Conservation (phyloP, 2,329 filamentous ascomycete species). For the Cercospora nicotianae region DNA sequence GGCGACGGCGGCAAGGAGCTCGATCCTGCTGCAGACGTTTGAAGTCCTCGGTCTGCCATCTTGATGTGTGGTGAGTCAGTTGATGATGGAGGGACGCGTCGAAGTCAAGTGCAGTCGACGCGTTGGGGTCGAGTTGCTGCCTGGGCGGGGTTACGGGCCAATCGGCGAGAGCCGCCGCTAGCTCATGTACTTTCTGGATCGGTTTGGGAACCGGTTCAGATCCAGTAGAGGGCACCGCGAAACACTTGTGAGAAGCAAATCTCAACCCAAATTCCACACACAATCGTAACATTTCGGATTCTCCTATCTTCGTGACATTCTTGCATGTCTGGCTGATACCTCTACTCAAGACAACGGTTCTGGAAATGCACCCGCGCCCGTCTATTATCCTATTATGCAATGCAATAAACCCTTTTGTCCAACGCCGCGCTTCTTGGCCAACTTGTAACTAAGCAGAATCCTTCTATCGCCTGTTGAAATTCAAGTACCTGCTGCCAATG, state of each 20-base stretch:
- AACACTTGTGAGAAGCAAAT: not conserved
- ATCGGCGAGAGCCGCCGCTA: conserved; percentile 4
- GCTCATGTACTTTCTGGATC: not conserved
- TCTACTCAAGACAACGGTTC: not conserved
- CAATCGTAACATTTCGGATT: not conserved
- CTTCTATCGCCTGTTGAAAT: conserved; percentile 45
- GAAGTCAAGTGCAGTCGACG: not conserved
- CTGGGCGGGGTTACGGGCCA: not conserved
- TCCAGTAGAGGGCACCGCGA: not conserved
- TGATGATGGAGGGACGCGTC: not conserved
- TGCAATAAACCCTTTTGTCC: not conserved
- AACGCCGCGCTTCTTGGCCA: not conserved
- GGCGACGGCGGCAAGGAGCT: not conserved
- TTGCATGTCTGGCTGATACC: not conserved
- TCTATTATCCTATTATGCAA: not conserved
- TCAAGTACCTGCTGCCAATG: conserved; percentile 51
- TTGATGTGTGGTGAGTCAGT: not conserved
- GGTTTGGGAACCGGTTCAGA: not conserved
- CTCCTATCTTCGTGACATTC: not conserved
- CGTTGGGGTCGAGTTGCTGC: not conserved
- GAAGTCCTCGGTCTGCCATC: not conserved
- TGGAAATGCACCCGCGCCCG: not conserved
- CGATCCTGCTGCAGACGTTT: not conserved
- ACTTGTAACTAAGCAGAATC: not conserved
- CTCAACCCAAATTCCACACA: not conserved